These are phyloP conservation scores for Neurospora sp. DNA, from an alignment of 495 filamentous ascomycete genomes.

Conservation along the genomic window DNA sequence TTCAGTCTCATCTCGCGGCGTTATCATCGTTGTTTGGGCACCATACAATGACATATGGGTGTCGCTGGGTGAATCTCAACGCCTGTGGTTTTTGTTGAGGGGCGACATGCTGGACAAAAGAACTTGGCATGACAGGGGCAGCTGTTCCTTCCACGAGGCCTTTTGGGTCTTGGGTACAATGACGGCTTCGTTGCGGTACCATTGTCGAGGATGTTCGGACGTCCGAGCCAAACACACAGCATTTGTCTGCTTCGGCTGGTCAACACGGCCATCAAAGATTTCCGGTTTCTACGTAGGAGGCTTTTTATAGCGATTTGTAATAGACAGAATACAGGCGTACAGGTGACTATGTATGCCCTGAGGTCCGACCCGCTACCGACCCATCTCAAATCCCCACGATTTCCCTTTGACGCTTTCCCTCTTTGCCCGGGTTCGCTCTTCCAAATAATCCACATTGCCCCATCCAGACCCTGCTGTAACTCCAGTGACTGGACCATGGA, in stretches of 20 bases:
- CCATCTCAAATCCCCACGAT: background rate
- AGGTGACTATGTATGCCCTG: background rate
- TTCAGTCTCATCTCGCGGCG: background rate
- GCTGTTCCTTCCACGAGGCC: background rate
- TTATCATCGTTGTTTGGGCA: background rate
- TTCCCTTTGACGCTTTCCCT: background rate
- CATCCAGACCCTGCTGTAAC: background rate
- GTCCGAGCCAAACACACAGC: background rate
- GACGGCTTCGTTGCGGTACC: background rate
- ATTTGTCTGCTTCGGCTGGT: background rate
- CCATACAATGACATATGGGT: background rate
- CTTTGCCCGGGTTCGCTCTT: background rate
- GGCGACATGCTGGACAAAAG: background rate
- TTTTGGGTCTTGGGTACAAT: background rate
- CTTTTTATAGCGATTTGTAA: background rate
- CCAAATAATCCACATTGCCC: background rate
- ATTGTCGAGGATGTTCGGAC: background rate
- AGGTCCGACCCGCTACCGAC: background rate
- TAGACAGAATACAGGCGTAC: background rate
- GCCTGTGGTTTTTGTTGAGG: background rate
- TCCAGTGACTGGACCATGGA: background rate
- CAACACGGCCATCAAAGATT: background rate
- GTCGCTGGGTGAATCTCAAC: background rate
- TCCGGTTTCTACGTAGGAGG: background rate
- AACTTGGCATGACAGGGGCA: background rate